Percentiles rank a stretch among this genome's conserved stretches.
Evolutionary conservation across 2,329 filamentous ascomycete species (phyloP).

Genomic region (Penicillium hordei): DNA sequence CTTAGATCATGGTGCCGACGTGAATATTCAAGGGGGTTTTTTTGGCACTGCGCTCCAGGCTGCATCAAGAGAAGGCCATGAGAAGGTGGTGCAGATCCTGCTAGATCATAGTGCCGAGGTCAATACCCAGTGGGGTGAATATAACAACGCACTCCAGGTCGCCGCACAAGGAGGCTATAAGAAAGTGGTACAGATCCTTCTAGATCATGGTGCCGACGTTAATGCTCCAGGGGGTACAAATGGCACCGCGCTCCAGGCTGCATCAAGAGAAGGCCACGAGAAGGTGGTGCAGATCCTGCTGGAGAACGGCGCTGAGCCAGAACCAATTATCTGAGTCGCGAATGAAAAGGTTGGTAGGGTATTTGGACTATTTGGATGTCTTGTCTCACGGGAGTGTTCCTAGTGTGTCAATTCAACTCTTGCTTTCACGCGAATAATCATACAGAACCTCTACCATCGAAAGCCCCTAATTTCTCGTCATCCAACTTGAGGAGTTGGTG

Average conservation of each 20-base stretch:
- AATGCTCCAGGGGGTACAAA: background rate
- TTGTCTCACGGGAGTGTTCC: background rate
- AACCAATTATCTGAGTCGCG: background rate
- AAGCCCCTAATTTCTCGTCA: background rate
- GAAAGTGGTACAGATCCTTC: background rate
- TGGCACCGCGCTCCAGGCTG: slow-evolving; percentile 3
- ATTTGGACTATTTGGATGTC: background rate
- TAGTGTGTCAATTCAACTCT: background rate
- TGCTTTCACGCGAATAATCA: background rate
- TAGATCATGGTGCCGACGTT: slow-evolving; percentile 8
- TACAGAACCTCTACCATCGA: background rate
- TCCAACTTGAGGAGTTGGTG: background rate
- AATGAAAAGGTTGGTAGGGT: no score
- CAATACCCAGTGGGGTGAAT: background rate
- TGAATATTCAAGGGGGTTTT: background rate
- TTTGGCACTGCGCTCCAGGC: slow-evolving; percentile 3
- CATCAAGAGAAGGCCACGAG: background rate
- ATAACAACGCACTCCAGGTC: slow-evolving; percentile 3
- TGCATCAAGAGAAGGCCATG: background rate
- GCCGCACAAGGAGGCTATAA: background rate
- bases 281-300: background rate
- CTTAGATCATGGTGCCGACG: background rate
- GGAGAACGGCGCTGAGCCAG: background rate
- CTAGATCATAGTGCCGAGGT: background rate
- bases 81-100: slow-evolving; percentile 1